These are phyloP conservation scores for Trametes elegans DNA, from an alignment of 768 basidiomycete species.

Conservation along the genomic window DNA sequence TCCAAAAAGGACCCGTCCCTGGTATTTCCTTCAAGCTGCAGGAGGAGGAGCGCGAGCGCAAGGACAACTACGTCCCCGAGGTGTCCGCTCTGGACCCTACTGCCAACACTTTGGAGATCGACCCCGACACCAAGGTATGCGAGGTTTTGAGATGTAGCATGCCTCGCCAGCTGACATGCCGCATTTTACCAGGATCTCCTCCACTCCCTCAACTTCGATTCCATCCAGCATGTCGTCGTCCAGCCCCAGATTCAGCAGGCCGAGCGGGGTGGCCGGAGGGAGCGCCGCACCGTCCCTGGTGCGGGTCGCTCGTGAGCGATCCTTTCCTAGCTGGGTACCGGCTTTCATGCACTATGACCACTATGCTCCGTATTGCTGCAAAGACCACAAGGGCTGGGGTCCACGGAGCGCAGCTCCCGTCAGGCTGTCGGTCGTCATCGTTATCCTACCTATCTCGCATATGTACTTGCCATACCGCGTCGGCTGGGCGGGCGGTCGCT, in stretches of 20 bases:
- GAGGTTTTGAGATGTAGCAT: too few species aligned
- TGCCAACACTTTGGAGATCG: slow-evolving; percentile 76
- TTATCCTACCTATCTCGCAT: slow-evolving; percentile 16
- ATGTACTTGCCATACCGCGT: slow-evolving; percentile 17
- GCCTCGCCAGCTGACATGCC: not conserved
- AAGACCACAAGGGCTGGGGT: slow-evolving; percentile 9
- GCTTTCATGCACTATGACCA: slow-evolving; percentile 19
- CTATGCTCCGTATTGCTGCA: slow-evolving; percentile 19
- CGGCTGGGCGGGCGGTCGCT: slow-evolving; percentile 14
- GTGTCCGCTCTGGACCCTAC: slow-evolving; percentile 90
- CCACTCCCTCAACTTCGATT: slow-evolving; percentile 90
- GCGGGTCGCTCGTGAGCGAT: slow-evolving; percentile 51
- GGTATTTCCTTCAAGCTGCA: slow-evolving; percentile 99
- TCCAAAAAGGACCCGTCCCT: slow-evolving; percentile 95
- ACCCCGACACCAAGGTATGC: slow-evolving; percentile 91
- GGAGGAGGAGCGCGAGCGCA: slow-evolving; percentile 98
- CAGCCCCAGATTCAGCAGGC: slow-evolving; percentile 60
- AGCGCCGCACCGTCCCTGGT: slow-evolving; percentile 79
- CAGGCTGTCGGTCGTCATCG: slow-evolving; percentile 13
- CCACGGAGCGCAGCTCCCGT: slow-evolving; percentile 13
- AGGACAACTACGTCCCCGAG: slow-evolving; percentile 99
- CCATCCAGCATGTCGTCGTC: slow-evolving; percentile 74
- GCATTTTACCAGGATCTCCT: slow-evolving; percentile 72
- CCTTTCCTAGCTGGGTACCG: not conserved
- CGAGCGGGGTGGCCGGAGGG: slow-evolving; percentile 71